Evolutionary conservation across 106 monocot species (phyloP), one percentile per base, ranked within the genome.

Genomic region (Phalaenopsis equestris): DNA sequence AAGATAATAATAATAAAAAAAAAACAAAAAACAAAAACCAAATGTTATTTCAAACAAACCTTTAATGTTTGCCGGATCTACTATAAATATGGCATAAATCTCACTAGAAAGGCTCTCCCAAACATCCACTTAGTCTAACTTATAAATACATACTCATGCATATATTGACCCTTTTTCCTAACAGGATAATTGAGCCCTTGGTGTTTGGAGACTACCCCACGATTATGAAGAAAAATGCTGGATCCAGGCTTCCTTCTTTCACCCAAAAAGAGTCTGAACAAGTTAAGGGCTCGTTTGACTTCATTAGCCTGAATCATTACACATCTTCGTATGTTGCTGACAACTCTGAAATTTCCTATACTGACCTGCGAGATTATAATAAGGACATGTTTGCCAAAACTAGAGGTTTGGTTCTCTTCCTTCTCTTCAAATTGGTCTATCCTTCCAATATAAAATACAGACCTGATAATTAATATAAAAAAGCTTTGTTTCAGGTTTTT

Each of bases 211-310:
- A 87, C 56, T 89, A 89, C 64, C 89, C 89, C 0, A 42, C 81
- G 80, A 65, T 84, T 42, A 89, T 89, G 89, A 86, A 79, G 77
- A 58, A 84, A 52, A 86, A 61, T 55, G 86, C 64, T 1, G 86
- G 86, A 9, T 41, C 75, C 0, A 82, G 86, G 55, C 76, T 89
- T 1, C 86, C 89, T 42, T 38, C 46, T 14, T 86, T 89, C 72
- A 86, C 81, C 38, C 52, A 84, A 55, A 2, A 8, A 2, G 58
- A 84, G 48, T 79, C 84, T 24, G 41, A 76, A 45, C 37, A 38
- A 55, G 36, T 89, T 10, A 86, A 84, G 79, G 86, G 82, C 38
- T 81, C 89, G 37, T 89, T 89, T 56, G 84, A 84, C 19, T 84
- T 81, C 80, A 76, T 89, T 48, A 84, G 89, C 9, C 16, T 86